These are phyloP conservation scores for Lotmaria passim DNA, from an alignment of 208 protist genomes.

Conservation along the genomic window DNA sequence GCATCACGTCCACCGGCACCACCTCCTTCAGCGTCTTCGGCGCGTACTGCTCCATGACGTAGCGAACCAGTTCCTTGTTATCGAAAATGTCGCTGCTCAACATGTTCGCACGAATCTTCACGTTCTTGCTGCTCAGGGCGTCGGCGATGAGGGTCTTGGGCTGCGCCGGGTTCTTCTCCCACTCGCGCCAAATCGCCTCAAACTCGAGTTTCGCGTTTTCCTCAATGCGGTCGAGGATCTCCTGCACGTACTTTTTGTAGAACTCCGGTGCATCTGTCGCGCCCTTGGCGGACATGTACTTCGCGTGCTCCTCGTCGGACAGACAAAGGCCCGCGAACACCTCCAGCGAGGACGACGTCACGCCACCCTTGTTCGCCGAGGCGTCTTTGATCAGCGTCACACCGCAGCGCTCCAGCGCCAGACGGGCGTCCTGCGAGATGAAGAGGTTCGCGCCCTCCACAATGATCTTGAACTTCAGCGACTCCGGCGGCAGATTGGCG, in stretches of 20 bases:
- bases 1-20: conserved; percentile 82
- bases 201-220: conserved; percentile 92
- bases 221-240: conserved; percentile 86
- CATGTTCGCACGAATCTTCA: conserved; percentile 81
- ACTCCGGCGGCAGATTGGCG: conserved; percentile 46
- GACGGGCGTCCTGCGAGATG: conserved; percentile 94
- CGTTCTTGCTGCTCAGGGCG: conserved; percentile 90
- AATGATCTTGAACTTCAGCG: conserved; percentile 94
- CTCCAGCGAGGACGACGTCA: conserved; percentile 97
- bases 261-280: conserved; percentile 78
- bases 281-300: conserved; percentile 89
- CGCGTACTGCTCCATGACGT: conserved; percentile 76
- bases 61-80: conserved; percentile 76
- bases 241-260: conserved; percentile 92
- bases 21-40: conserved; percentile 83
- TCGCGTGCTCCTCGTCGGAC: conserved; percentile 90
- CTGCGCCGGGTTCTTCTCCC: conserved; percentile 49
- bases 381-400: conserved; percentile 93
- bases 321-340: conserved; percentile 94
- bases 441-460: conserved; percentile 98
- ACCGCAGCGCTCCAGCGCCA: conserved; percentile 90
- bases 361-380: conserved; percentile 96
- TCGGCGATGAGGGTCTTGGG: conserved; percentile 85
- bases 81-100: conserved; percentile 84
- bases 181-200: conserved; percentile 89